These are phyloP conservation scores for Gamsiella multidivaricata DNA, from an alignment of 192 early-diverging fungal species.

Conservation along the genomic window DNA sequence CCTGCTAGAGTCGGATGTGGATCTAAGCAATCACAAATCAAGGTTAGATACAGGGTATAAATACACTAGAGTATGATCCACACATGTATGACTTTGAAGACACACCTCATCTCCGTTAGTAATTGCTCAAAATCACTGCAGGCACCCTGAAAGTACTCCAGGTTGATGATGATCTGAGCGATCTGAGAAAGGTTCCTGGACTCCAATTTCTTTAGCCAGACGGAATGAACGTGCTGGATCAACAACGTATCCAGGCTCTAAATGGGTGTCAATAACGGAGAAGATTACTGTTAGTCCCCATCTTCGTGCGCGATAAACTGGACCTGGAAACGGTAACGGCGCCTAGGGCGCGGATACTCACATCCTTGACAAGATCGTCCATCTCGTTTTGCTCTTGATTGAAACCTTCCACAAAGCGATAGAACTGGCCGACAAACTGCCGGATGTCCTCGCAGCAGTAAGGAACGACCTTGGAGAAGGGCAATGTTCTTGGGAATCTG, in stretches of 20 bases:
- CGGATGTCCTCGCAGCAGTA: slow-evolving; percentile 76
- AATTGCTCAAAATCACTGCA: slow-evolving; percentile 81
- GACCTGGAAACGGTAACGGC: too few species aligned
- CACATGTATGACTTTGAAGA: not conserved
- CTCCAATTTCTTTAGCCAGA: slow-evolving; percentile 73
- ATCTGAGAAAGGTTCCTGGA: slow-evolving; percentile 80
- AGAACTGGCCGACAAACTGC: slow-evolving; percentile 81
- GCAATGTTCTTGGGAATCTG: slow-evolving; percentile 77
- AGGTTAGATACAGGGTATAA: not conserved
- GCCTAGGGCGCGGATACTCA: slow-evolving; percentile 16
- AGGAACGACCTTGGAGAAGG: slow-evolving; percentile 86
- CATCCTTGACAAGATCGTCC: slow-evolving; percentile 87
- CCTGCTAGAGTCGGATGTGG: slow-evolving; percentile 64
- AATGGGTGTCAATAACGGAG: not conserved
- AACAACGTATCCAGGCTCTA: slow-evolving; percentile 77
- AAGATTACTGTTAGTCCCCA: not conserved
- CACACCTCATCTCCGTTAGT: slow-evolving; percentile 71
- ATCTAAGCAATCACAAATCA: slow-evolving; percentile 34
- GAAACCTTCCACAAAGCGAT: slow-evolving; percentile 87
- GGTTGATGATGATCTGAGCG: slow-evolving; percentile 87
- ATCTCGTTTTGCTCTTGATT: slow-evolving; percentile 85
- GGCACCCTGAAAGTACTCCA: slow-evolving; percentile 77
- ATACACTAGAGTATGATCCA: not conserved
- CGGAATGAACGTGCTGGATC: slow-evolving; percentile 74
- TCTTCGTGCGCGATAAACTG: not conserved